A percentile compares a stretch with the other conserved stretches of the same genome.
phyloP scores from a whole-genome alignment of 2,329 filamentous ascomycete species.

The Ophiosphaerella herpotricha region DNA sequence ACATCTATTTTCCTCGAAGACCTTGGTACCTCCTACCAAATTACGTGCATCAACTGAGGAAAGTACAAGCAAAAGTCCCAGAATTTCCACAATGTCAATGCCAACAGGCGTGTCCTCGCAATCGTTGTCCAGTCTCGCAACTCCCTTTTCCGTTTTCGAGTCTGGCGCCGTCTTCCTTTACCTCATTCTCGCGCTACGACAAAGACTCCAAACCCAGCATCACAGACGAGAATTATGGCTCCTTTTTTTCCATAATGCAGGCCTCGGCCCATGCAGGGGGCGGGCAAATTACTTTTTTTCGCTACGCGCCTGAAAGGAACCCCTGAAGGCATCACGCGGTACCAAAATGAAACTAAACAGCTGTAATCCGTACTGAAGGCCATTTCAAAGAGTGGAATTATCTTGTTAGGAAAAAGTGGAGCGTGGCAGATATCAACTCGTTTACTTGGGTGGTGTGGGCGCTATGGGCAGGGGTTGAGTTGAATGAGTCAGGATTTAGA shows the following conservation, averaged over 20 bases:
- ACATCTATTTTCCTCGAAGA: conserved; percentile 82
- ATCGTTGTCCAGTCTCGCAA: conserved; percentile 73
- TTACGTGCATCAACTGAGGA: conserved; percentile 60
- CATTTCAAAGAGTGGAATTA: conserved; percentile 62
- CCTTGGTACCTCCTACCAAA: conserved; percentile 56
- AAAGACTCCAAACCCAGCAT: conserved; percentile 78
- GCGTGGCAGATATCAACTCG: conserved; percentile 70
- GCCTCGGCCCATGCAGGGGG: conserved; percentile 74
- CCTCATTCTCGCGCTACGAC: conserved; percentile 78
- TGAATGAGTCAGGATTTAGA: conserved; percentile 62
- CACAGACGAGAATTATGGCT: conserved; percentile 69
- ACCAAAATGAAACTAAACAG: conserved; percentile 78
- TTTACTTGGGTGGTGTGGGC: conserved; percentile 75
- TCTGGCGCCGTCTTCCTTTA: conserved; percentile 81
- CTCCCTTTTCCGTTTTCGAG: conserved; percentile 74
- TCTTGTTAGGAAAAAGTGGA: conserved; percentile 61
- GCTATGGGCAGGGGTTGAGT: conserved; percentile 64
- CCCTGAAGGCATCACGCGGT: conserved; percentile 77
- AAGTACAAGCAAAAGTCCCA: conserved; percentile 76
- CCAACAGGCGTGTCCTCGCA: conserved; percentile 86
- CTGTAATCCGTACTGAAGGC: conserved; percentile 76
- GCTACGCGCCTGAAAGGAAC: conserved; percentile 81
- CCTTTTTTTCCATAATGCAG: conserved; percentile 68
- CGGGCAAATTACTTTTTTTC: conserved; percentile 77
- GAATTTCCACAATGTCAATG: conserved; percentile 86